Evolutionary conservation across 2,329 filamentous ascomycete species (phyloP).

Genomic region (Aplosporella prunicola): DNA sequence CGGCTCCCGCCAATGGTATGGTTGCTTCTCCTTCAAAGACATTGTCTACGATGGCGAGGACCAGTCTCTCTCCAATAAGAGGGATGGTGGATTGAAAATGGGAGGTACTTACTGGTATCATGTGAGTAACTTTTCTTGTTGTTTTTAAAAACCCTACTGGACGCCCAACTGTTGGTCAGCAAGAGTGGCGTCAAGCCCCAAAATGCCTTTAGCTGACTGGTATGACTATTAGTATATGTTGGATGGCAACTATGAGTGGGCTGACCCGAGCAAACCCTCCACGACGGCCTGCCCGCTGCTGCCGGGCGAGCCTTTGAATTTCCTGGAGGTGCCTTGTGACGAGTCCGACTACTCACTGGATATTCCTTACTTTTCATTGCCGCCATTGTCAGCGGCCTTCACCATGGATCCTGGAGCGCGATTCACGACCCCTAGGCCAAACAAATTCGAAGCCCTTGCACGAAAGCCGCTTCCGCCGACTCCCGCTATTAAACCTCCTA

Average conservation of each 20-base stretch:
- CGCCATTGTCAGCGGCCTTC: constrained; percentile 30
- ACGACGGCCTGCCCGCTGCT: constrained; percentile 77
- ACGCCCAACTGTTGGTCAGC: too few species aligned
- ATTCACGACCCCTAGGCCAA: constrained; percentile 54
- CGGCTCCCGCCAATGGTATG: constrained; percentile 70
- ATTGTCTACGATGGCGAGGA: constrained; percentile 71
- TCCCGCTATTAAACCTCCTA: too few species aligned
- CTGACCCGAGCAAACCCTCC: constrained; percentile 61
- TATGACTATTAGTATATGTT: constrained; percentile 65
- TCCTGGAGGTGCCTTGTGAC: constrained; percentile 70
- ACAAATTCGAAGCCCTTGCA: constrained; percentile 9
- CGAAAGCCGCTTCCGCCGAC: constrained; percentile 5
- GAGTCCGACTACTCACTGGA: constrained; percentile 3
- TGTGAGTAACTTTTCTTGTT: constrained; percentile 44
- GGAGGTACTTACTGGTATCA: constrained; percentile 94
- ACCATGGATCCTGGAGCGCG: constrained; percentile 64
- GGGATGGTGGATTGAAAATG: constrained; percentile 79
- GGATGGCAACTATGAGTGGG: constrained; percentile 65
- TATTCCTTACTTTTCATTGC: background rate
- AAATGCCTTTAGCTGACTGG: constrained; percentile 23
- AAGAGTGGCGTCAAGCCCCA: too few species aligned
- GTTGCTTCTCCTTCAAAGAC: constrained; percentile 76
- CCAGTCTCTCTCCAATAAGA: constrained; percentile 42
- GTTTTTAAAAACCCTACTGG: background rate
- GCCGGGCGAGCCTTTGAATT: constrained; percentile 80